Conservation (phyloP, 2,329 filamentous ascomycete species). For the Coleophoma eucalyptorum region DNA sequence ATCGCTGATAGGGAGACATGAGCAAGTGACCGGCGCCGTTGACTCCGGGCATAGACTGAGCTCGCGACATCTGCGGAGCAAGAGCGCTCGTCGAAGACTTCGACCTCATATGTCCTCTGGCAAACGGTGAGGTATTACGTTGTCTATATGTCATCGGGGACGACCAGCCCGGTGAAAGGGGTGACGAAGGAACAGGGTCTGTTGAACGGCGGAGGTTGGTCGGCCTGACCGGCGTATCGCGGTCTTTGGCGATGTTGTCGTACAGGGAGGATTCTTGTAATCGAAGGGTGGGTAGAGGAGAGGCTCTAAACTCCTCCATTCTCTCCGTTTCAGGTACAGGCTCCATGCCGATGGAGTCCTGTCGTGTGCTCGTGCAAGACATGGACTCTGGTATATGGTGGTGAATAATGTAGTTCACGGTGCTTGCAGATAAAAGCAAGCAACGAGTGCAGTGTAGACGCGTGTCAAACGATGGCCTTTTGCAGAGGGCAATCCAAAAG, state of each 20-base stretch:
- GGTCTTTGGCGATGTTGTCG: constrained; percentile 10
- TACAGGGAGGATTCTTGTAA: constrained; percentile 27
- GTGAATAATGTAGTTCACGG: background rate
- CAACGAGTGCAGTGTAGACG: no score
- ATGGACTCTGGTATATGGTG: background rate
- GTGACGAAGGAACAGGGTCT: constrained; percentile 51
- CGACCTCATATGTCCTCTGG: constrained; percentile 52
- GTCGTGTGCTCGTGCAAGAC: background rate
- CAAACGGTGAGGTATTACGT: constrained; percentile 58
- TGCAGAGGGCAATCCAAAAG: no score
- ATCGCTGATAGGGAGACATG: constrained; percentile 45
- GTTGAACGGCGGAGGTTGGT: constrained; percentile 53
- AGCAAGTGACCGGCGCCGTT: constrained; percentile 56
- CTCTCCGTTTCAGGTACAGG: constrained; percentile 65
- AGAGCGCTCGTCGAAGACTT: constrained; percentile 52
- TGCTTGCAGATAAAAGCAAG: background rate
- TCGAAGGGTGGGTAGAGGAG: constrained; percentile 51
- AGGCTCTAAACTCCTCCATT: constrained; percentile 61
- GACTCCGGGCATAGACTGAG: constrained; percentile 61
- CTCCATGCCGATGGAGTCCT: constrained; percentile 46
- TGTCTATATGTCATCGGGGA: constrained; percentile 53
- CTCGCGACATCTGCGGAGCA: constrained; percentile 55
- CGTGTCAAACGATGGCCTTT: no score
- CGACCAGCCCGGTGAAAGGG: constrained; percentile 38
- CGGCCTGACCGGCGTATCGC: constrained; percentile 35